These are phyloP conservation scores for Theobroma grandiflorum DNA, from an alignment of 441 rosid species.

Conservation along the genomic window DNA sequence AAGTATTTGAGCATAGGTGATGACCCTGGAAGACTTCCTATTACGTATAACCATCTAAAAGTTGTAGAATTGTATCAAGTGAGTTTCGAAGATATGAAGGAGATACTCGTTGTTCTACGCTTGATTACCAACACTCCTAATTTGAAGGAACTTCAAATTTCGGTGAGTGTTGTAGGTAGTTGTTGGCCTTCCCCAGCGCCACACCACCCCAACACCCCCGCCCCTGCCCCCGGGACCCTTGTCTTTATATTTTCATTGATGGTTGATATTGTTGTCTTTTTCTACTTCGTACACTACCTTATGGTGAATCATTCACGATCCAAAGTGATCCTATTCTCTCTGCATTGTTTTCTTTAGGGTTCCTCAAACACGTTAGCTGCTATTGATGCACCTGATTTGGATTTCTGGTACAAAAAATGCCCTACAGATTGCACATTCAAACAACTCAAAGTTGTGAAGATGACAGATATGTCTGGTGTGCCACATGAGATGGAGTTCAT, in stretches of 20 bases:
- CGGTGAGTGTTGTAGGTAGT: constrained; percentile 54
- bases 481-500: constrained; percentile 82
- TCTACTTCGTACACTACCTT: constrained; percentile 19
- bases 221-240: too few relatives aligned
- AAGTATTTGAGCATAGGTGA: constrained; percentile 94
- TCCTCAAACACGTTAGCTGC: constrained; percentile 61
- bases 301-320: background rate
- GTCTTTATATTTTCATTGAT: background rate
- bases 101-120: constrained; percentile 83
- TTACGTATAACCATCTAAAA: constrained; percentile 64
- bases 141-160: constrained; percentile 74
- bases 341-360: constrained; percentile 47
- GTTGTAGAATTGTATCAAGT: constrained; percentile 82
- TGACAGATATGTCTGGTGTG: constrained; percentile 72
- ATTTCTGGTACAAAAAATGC: constrained; percentile 60
- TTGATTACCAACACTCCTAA: constrained; percentile 85
- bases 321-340: constrained; percentile 5
- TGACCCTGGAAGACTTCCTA: constrained; percentile 63
- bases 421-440: constrained; percentile 58
- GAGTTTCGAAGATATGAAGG: constrained; percentile 86
- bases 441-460: constrained; percentile 64
- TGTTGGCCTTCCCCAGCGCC: too few relatives aligned
- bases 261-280: background rate
- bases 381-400: constrained; percentile 61
- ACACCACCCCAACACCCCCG: too few relatives aligned